phyloP scores from a whole-genome alignment of 768 basidiomycete species.

The Tylopilus sp. region DNA sequence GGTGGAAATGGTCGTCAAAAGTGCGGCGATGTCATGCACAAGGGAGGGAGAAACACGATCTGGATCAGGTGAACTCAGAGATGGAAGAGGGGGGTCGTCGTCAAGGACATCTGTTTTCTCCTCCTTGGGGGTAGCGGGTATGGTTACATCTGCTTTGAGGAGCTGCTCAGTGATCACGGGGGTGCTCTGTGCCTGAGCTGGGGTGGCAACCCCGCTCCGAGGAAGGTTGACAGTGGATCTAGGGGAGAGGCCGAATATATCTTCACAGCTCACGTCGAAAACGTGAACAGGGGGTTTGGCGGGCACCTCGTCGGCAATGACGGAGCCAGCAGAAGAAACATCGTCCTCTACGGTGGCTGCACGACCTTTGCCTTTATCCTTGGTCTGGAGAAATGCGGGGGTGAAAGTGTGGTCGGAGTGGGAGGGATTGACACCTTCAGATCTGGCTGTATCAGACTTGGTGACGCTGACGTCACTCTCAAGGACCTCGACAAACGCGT shows the following conservation, averaged over 20 bases:
- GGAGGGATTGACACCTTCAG: constrained; percentile 31
- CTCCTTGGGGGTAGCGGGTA: constrained; percentile 4
- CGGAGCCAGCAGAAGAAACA: constrained; percentile 40
- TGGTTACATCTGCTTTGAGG: constrained; percentile 13
- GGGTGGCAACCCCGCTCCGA: constrained; percentile 23
- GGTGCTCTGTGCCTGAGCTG: constrained; percentile 38
- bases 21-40: constrained; percentile 58
- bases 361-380: constrained; percentile 47
- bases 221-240: constrained; percentile 15
- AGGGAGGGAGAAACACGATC: constrained; percentile 41
- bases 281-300: constrained; percentile 64
- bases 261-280: constrained; percentile 36
- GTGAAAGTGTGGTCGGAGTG: constrained; percentile 25
- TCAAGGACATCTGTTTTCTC: constrained; percentile 14
- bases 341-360: constrained; percentile 30
- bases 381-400: constrained; percentile 27
- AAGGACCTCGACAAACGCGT: constrained; percentile 63
- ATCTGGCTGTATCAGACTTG: constrained; percentile 29
- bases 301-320: constrained; percentile 40
- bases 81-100: constrained; percentile 51
- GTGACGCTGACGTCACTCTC: constrained; percentile 38
- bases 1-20: constrained; percentile 54
- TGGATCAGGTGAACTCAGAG: constrained; percentile 35
- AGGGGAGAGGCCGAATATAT: constrained; percentile 19
- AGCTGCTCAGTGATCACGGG: constrained; percentile 33